phyloP scores from a whole-genome alignment of 2,329 filamentous ascomycete species.

The Parascedosporium putredinis region DNA sequence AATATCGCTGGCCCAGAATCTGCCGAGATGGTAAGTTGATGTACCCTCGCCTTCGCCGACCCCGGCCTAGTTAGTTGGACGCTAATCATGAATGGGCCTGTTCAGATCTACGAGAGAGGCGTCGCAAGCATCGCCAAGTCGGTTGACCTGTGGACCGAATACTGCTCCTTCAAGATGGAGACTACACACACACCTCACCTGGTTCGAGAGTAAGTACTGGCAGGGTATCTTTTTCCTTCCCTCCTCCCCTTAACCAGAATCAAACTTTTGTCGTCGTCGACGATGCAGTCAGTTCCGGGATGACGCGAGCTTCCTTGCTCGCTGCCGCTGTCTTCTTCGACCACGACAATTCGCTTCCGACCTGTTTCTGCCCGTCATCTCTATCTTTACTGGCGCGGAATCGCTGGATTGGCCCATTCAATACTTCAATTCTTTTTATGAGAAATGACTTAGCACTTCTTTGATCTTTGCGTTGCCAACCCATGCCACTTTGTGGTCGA shows the following conservation, averaged over 20 bases:
- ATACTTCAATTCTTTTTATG: neutral
- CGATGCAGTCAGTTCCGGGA: constrained; percentile 3
- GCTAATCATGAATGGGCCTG: constrained; percentile 17
- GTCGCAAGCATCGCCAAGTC: constrained; percentile 88
- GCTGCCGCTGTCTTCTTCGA: constrained; percentile 1
- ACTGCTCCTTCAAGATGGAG: constrained; percentile 96
- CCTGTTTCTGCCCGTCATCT: neutral
- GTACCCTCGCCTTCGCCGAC: neutral
- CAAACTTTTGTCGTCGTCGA: constrained; percentile 3
- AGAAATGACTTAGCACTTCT: constrained; percentile 32
- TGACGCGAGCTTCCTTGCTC: neutral
- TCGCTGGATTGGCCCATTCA: neutral
- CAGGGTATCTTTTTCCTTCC: constrained; percentile 41
- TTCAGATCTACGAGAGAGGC: constrained; percentile 88
- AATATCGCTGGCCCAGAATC: constrained; percentile 94
- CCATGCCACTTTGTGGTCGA: constrained; percentile 18
- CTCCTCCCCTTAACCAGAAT: constrained; percentile 25
- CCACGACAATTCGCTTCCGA: constrained; percentile 1
- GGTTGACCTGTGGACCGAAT: constrained; percentile 94
- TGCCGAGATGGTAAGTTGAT: constrained; percentile 69
- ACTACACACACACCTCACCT: constrained; percentile 89
- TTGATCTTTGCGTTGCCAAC: constrained; percentile 25
- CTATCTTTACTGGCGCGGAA: neutral
- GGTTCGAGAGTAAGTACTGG: constrained; percentile 97
- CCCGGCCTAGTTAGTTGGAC: neutral